These are phyloP conservation scores for Yamadazyma sp. DNA, from an alignment of 1,139 yeast genomes.

Conservation along the genomic window DNA sequence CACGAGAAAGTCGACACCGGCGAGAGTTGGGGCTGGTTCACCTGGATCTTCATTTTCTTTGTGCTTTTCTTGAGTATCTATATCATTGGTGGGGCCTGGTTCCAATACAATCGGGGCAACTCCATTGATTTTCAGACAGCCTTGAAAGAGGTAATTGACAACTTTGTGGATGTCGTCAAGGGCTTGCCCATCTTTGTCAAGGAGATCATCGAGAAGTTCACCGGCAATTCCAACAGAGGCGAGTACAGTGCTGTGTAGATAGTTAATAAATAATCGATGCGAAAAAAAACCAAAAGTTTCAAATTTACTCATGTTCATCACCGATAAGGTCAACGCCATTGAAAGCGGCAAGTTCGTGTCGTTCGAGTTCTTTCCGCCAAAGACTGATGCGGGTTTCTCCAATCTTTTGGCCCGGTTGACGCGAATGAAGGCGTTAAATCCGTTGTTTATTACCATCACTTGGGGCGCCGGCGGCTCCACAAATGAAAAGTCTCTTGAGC, in stretches of 20 bases:
- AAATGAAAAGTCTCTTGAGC: constrained; percentile 77
- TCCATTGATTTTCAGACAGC: constrained; percentile 53
- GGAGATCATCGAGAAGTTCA: constrained; percentile 69
- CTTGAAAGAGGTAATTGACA: constrained; percentile 71
- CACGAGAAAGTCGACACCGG: constrained; percentile 25
- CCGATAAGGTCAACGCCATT: constrained; percentile 53
- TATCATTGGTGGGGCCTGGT: constrained; percentile 79
- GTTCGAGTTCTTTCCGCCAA: constrained; percentile 96
- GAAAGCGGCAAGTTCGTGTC: constrained; percentile 63
- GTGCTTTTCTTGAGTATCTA: constrained; percentile 70
- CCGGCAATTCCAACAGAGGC: constrained; percentile 71
- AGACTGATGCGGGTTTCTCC: constrained; percentile 82
- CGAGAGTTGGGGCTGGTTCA: constrained; percentile 73
- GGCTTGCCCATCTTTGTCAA: constrained; percentile 71
- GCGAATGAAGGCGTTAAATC: constrained; percentile 86
- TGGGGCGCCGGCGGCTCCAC: constrained; percentile 99
- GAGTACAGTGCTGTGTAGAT: constrained; percentile 86
- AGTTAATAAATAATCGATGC: neutral
- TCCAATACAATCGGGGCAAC: constrained; percentile 57
- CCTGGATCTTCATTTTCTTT: constrained; percentile 69
- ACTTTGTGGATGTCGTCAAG: constrained; percentile 54
- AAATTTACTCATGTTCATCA: constrained; percentile 12
- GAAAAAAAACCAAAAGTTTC: constrained; percentile 1
- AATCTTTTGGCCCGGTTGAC: constrained; percentile 82
- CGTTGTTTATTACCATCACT: constrained; percentile 86